These are phyloP conservation scores for Volvariella surrecta DNA, from an alignment of 1,284 basidiomycete genomes.

Conservation along the genomic window DNA sequence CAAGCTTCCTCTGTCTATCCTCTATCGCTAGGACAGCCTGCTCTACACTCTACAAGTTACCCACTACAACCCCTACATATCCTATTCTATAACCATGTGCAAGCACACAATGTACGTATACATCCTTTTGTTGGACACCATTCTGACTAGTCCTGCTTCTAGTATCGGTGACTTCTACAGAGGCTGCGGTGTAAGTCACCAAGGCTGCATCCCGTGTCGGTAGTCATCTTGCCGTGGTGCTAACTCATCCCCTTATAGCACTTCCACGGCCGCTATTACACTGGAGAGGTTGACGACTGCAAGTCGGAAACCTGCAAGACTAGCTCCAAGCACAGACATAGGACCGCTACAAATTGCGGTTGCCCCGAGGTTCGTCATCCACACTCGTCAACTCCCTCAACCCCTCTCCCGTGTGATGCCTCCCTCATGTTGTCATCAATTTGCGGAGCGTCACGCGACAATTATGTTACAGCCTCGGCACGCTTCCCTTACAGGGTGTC, in stretches of 20 bases:
- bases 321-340: constrained; percentile 46
- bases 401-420: neutral
- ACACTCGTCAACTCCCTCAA: neutral
- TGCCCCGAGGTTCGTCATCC: constrained; percentile 30
- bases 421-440: constrained; percentile 1
- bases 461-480: too few species aligned
- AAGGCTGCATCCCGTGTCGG: neutral
- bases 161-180: constrained; percentile 56
- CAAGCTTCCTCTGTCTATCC: too few species aligned
- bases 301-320: constrained; percentile 39
- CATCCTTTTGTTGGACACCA: neutral
- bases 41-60: neutral
- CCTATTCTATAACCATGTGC: constrained; percentile 28
- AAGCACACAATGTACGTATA: constrained; percentile 46
- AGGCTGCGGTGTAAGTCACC: constrained; percentile 43
- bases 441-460: too few species aligned
- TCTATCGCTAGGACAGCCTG: too few species aligned
- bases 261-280: constrained; percentile 54
- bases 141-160: constrained; percentile 9
- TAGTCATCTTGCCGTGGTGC: constrained; percentile 2
- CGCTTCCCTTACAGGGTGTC: too few species aligned
- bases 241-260: constrained; percentile 31
- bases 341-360: constrained; percentile 37
- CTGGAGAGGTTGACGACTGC: constrained; percentile 49
- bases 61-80: neutral